A percentile compares a stretch with the other conserved stretches of the same genome.
These are phyloP conservation scores for Acrocalymma vagum DNA, from an alignment of 2,329 filamentous ascomycete species.

Conservation along the genomic window DNA sequence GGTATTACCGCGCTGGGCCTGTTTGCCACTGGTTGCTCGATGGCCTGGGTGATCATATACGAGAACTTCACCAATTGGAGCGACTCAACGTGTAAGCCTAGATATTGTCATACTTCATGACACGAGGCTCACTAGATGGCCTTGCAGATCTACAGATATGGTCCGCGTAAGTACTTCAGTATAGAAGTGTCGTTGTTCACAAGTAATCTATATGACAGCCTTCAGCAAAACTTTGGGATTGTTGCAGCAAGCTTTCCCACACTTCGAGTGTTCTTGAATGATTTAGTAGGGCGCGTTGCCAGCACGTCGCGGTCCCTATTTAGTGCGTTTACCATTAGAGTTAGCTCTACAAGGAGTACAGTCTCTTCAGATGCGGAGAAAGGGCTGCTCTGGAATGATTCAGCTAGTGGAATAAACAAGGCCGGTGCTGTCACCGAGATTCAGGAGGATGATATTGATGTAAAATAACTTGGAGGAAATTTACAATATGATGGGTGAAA, in stretches of 20 bases:
- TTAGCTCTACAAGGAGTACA: background rate
- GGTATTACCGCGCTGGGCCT: background rate
- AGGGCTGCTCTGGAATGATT: background rate
- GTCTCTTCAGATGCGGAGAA: background rate
- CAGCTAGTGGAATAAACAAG: background rate
- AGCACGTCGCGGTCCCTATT: background rate
- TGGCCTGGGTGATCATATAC: background rate
- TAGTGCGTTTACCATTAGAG: background rate
- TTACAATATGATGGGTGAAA: too few species aligned
- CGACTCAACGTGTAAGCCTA: constrained; percentile 1
- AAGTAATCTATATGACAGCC: background rate
- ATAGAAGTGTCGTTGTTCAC: background rate
- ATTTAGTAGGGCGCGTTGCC: background rate
- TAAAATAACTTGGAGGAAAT: background rate
- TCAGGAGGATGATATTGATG: background rate
- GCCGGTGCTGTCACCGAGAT: background rate
- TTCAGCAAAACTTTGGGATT: background rate
- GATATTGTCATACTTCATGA: too few species aligned
- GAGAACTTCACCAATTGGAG: background rate
- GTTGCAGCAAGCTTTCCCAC: background rate
- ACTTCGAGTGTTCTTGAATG: background rate
- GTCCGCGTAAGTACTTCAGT: background rate
- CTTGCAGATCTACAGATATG: background rate
- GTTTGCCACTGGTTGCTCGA: constrained; percentile 1
- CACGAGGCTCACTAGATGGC: too few species aligned